Evolutionary conservation across 2,329 filamentous ascomycete genomes (phyloP), one percentile per base, ranked within the genome.

Genomic region (Fusarium sp.): DNA sequence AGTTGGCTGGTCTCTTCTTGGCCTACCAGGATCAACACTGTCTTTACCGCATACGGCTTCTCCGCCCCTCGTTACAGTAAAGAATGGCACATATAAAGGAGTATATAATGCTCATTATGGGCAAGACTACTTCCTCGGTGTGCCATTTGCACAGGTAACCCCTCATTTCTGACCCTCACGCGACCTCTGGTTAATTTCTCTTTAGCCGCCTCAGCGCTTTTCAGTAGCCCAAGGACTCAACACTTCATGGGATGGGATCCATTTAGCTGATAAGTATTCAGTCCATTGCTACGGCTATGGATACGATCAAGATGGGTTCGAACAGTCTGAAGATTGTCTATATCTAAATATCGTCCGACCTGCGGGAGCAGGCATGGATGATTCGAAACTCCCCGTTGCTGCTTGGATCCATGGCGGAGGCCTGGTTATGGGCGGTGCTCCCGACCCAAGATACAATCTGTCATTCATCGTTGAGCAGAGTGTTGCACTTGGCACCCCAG

Each of bases 301-400:
- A 17, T 45, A 20, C 11, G 74, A 76, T 33, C 68, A 75, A 64
- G 54, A 59, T 13, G 63, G 61, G 9, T 71, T 70, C 25, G 41
- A 51, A 0, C 62, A 68, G 47, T 73, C 79, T 13, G 88, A 90
- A 69, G 85, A 89, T 69, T 90, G 88, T 63, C 79, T 90, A 6
- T 88, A 86, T 42, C 77, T 90, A 62, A 90, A 90, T 67, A 81
- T 91, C 10, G 78, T 90, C 25, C 82, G 88, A 5, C 86, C 87
- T 0, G 76, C 82, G 11, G 82, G n/a, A n/a, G n/a, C n/a, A n/a
- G n/a, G 83, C 8, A 77, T 72, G 10, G 74, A 75, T 4, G 80
- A 35, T n/a, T 35, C 15, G 15, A n/a, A 76, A 13, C 78, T 90
- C 4, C 88, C 87, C 0, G 84, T 89, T 9, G 81, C 80, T 13